These are phyloP conservation scores for Dryas integrifolia DNA, from an alignment of 331 rosid species.

Conservation along the genomic window DNA sequence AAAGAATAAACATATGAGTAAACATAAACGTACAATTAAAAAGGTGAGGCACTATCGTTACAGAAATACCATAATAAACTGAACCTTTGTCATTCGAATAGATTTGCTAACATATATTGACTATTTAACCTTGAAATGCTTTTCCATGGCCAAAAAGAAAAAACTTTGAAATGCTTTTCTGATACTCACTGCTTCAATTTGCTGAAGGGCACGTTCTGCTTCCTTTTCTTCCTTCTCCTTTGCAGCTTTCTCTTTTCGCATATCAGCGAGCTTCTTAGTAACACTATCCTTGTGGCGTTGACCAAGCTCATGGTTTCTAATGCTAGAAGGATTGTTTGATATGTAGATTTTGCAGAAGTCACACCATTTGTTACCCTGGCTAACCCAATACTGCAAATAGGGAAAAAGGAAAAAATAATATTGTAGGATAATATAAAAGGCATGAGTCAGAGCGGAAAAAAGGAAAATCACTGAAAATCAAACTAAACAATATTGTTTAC, in stretches of 20 bases:
- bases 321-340: constrained; percentile 76
- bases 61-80: not conserved
- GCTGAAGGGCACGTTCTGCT: constrained; percentile 59
- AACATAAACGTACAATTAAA: not conserved
- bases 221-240: constrained; percentile 85
- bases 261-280: constrained; percentile 67
- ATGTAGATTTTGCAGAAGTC: constrained; percentile 88
- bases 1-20: not conserved
- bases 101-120: not conserved
- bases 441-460: no score
- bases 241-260: constrained; percentile 80
- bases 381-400: constrained; percentile 85
- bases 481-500: not conserved
- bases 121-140: not conserved
- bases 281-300: constrained; percentile 86
- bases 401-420: not conserved
- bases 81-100: not conserved
- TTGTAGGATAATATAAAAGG: not conserved
- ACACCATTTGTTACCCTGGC: constrained; percentile 99
- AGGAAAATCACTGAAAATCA: not conserved
- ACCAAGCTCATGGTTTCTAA: constrained; percentile 93
- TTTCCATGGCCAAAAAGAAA: no score
- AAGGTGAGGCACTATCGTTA: not conserved
- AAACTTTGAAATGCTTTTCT: not conserved
- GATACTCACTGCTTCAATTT: constrained; percentile 80